Evolutionary conservation across 2,329 filamentous ascomycete genomes (phyloP), one percentile per base, ranked within the genome.

Genomic region (Davidsoniella virescens): DNA sequence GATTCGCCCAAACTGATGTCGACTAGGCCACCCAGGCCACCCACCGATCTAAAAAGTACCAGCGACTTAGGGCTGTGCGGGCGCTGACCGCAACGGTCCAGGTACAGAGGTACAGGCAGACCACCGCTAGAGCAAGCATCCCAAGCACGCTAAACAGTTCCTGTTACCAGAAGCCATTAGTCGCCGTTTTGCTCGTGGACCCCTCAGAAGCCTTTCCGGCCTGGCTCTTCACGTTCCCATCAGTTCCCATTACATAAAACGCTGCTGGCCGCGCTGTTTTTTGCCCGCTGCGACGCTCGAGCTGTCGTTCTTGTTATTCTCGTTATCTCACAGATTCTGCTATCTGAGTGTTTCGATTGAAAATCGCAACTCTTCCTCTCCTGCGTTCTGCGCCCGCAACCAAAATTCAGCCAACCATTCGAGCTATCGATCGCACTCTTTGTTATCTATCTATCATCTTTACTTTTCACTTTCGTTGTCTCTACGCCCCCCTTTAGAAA

Each of bases 371-470:
- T 47, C 47, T 47, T 46, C 41, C 41, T 45, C 41, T 29, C 47
- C 48, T 48, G 25, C 43, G 40, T 55, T 52, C 55, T 56, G 63
- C 63, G 64, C 63, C 64, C 60, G 61, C 63, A 65, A 65, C 66
- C 65, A 61, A 57, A 62, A 61, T 10, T 2, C 26, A 33, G 10
- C 29, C 29, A 33, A 33, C 29, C 29, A 33, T 33, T 12, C 29
- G 29, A 33, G 12, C 29, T 9, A 33, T 12, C 29, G 8, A 33
- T 33, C 29, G 29, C 29, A 6, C 29, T 9, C 9, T 33, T 12
- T 23, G 20, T 33, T 33, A 33, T 9, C 29, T 33, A 12, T 33
- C 29, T 33, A 9, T 33, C 20, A 23, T 23, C 20, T 23, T 23
- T 23, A 23, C 20, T 33, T 33, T 9, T 33, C 10, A 9, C 29